Conservation (phyloP, 495 filamentous ascomycete genomes). For the Penicillium malachiteum region DNA sequence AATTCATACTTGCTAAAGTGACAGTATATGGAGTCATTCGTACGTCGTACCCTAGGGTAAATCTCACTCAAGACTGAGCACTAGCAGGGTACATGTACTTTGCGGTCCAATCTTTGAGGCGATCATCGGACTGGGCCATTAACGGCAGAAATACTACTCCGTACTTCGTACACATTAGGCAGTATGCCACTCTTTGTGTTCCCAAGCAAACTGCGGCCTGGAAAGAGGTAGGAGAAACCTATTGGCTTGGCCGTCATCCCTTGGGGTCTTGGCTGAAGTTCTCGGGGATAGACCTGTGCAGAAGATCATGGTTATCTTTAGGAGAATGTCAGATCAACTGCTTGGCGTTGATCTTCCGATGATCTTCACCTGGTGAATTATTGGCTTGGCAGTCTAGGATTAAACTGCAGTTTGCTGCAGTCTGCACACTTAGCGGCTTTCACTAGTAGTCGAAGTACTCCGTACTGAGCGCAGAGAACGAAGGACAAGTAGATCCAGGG, state of each 20-base stretch:
- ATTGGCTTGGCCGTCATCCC: conserved; percentile 17
- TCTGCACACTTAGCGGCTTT: not conserved
- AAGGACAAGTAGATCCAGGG: too few species aligned
- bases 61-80: too few species aligned
- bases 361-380: not conserved
- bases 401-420: not conserved
- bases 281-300: not conserved
- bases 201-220: not conserved
- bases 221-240: not conserved
- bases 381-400: conserved; percentile 4
- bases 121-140: not conserved
- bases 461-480: too few species aligned
- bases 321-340: conserved; percentile 4
- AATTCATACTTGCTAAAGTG: too few species aligned
- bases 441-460: too few species aligned
- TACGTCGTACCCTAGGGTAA: too few species aligned
- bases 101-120: not conserved
- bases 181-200: not conserved
- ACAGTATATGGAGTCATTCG: too few species aligned
- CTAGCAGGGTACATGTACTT: not conserved
- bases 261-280: conserved; percentile 13
- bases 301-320: not conserved
- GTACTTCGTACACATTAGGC: too few species aligned
- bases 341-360: conserved; percentile 7
- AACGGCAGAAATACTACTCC: not conserved